A percentile compares a stretch with the other conserved stretches of the same genome.
Evolutionary conservation across 2,329 filamentous ascomycete species (phyloP).

Genomic region (Scytalidium sp.): DNA sequence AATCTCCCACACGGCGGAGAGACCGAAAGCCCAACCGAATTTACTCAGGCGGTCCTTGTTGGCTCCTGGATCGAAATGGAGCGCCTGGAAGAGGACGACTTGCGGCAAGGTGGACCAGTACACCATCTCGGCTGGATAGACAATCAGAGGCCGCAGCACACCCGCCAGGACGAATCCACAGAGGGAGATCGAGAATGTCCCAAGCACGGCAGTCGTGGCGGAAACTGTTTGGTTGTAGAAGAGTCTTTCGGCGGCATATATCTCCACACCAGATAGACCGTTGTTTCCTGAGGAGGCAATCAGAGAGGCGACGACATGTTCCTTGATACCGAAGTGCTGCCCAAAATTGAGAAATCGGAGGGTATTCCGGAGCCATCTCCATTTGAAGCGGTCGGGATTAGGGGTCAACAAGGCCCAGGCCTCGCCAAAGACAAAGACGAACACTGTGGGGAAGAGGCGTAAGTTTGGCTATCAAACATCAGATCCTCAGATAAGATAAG

Average conservation of each 20-base stretch:
- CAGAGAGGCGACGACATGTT: slow-evolving; percentile 52
- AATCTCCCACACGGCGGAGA: slow-evolving; percentile 45
- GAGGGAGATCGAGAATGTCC: slow-evolving; percentile 44
- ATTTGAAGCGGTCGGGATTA: neutral
- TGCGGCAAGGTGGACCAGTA: slow-evolving; percentile 39
- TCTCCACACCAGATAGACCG: slow-evolving; percentile 37
- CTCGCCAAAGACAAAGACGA: neutral
- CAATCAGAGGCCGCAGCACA: slow-evolving; percentile 40
- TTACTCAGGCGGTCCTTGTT: slow-evolving; percentile 36
- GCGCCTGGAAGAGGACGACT: slow-evolving; percentile 35
- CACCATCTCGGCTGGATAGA: slow-evolving; percentile 48
- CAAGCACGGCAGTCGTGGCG: slow-evolving; percentile 38
- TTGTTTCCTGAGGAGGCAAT: slow-evolving; percentile 53
- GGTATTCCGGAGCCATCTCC: neutral
- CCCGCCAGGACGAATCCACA: slow-evolving; percentile 48
- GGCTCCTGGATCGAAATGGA: slow-evolving; percentile 35
- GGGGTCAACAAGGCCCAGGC: neutral
- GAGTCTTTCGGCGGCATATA: slow-evolving; percentile 42
- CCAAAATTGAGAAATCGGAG: neutral
- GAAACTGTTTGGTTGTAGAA: slow-evolving; percentile 41
- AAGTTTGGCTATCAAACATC: no score
- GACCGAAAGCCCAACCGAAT: slow-evolving; percentile 38
- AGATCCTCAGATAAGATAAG: no score
- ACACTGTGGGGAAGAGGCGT: no score
- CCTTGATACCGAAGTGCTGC: slow-evolving; percentile 42